Evolutionary conservation across 2,329 filamentous ascomycete genomes (phyloP).

Genomic region (Thelonectria olida): DNA sequence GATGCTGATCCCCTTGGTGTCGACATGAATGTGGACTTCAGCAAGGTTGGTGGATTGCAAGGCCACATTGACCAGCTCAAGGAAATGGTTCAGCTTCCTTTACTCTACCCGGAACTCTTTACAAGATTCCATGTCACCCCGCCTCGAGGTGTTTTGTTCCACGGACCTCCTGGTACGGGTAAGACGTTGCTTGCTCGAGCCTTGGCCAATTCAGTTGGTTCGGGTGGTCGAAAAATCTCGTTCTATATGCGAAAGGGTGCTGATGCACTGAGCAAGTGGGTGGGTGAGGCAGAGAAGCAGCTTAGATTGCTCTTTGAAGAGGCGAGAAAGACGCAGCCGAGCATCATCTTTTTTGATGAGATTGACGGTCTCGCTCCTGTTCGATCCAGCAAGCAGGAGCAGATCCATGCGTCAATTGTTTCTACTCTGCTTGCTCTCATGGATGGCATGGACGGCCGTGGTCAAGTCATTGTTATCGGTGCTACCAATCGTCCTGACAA

Average conservation of each 20-base stretch:
- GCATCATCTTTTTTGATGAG: slow-evolving; percentile 99
- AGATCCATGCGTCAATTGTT: slow-evolving; percentile 98
- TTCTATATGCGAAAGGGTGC: slow-evolving; percentile 99
- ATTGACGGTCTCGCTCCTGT: slow-evolving; percentile 97
- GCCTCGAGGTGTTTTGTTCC: slow-evolving; percentile 93
- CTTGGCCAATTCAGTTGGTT: slow-evolving; percentile 88
- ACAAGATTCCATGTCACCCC: slow-evolving; percentile 91
- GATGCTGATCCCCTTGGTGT: slow-evolving; percentile 96
- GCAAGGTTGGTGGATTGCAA: slow-evolving; percentile 90
- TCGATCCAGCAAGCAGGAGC: slow-evolving; percentile 96
- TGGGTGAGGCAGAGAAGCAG: slow-evolving; percentile 96
- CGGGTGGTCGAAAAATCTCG: slow-evolving; percentile 91
- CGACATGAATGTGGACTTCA: slow-evolving; percentile 91
- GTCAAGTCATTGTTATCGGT: slow-evolving; percentile 97
- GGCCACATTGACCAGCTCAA: slow-evolving; percentile 97
- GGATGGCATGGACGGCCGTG: slow-evolving; percentile 98
- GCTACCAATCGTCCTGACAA: slow-evolving; percentile 98
- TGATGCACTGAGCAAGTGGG: slow-evolving; percentile 98
- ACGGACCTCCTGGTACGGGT: slow-evolving; percentile 95
- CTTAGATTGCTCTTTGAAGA: slow-evolving; percentile 94
- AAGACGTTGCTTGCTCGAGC: slow-evolving; percentile 97
- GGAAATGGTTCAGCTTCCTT: slow-evolving; percentile 95
- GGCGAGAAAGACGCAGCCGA: slow-evolving; percentile 92
- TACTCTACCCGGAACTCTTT: slow-evolving; percentile 96
- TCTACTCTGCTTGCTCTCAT: slow-evolving; percentile 93